phyloP scores from a whole-genome alignment of 306 rosid species.

The Acacia acuminata region DNA sequence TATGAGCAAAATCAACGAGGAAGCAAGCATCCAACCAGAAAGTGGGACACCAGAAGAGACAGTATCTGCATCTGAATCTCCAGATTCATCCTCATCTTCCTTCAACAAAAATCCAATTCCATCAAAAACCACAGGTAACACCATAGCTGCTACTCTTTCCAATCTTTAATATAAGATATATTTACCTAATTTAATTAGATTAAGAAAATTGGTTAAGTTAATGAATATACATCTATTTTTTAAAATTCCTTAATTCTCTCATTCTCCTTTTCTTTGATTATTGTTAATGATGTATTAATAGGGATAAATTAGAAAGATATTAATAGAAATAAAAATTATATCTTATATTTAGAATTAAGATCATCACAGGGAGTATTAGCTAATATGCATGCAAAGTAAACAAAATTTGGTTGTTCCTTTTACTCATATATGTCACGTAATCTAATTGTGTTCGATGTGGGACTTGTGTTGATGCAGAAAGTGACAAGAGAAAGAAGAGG shows the following conservation, averaged over 20 bases:
- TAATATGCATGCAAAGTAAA: no score
- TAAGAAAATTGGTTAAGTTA: no score
- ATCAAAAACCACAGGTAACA: conserved; percentile 32
- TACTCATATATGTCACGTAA: not conserved
- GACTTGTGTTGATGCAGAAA: not conserved
- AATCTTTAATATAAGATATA: no score
- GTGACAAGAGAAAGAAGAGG: conserved; percentile 33
- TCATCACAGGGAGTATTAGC: not conserved
- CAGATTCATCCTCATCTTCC: conserved; percentile 74
- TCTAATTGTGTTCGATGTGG: not conserved
- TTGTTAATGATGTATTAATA: no score
- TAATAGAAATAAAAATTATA: no score
- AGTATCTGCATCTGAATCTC: conserved; percentile 51
- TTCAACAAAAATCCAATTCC: conserved; percentile 43
- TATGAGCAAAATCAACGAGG: conserved; percentile 44
- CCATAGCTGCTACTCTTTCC: conserved; percentile 21
- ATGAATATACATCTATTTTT: no score
- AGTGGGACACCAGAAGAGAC: conserved; percentile 52
- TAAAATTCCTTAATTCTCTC: no score
- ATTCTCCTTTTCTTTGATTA: no score
- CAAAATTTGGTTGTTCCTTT: no score
- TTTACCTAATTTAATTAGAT: no score
- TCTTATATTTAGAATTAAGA: no score
- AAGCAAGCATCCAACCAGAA: conserved; percentile 40
- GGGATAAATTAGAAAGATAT: no score